phyloP scores from a whole-genome alignment of 352 stramenopile genomes.

The Globisporangium emineosum region DNA sequence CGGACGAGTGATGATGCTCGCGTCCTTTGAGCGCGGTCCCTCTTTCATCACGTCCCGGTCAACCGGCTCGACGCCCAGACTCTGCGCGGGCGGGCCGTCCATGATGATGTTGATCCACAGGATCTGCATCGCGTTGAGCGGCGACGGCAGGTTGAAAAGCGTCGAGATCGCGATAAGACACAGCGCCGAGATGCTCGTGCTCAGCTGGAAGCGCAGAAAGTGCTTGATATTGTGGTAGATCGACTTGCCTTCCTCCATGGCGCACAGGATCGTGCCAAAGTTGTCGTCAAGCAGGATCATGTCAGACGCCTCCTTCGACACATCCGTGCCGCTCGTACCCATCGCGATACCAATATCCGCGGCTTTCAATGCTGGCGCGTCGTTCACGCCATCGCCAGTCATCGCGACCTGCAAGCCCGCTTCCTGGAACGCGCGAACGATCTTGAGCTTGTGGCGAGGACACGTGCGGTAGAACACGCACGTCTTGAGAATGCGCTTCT shows the following conservation, averaged over 20 bases:
- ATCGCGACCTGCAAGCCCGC: slow-evolving; percentile 91
- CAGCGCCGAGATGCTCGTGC: slow-evolving; percentile 93
- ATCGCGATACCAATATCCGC: slow-evolving; percentile 98
- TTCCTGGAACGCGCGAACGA: slow-evolving; percentile 92
- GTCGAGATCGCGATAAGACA: slow-evolving; percentile 73
- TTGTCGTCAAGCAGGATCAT: slow-evolving; percentile 98
- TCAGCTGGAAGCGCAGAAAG: slow-evolving; percentile 97
- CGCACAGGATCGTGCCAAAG: slow-evolving; percentile 95
- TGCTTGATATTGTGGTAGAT: slow-evolving; percentile 97
- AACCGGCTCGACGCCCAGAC: slow-evolving; percentile 84
- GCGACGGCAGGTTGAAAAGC: slow-evolving; percentile 61
- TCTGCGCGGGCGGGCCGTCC: slow-evolving; percentile 87
- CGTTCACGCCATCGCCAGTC: slow-evolving; percentile 99
- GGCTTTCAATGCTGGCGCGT: slow-evolving; percentile 96
- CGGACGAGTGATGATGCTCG: slow-evolving; percentile 68
- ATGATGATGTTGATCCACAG: slow-evolving; percentile 99
- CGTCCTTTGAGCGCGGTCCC: slow-evolving; percentile 73
- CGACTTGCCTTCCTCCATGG: slow-evolving; percentile 93
- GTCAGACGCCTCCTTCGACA: slow-evolving; percentile 97
- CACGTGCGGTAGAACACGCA: slow-evolving; percentile 95
- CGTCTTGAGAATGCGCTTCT: slow-evolving; percentile 86
- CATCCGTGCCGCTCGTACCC: slow-evolving; percentile 96
- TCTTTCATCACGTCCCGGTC: slow-evolving; percentile 84
- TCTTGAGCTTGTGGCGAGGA: slow-evolving; percentile 94
- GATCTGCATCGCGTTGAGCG: slow-evolving; percentile 95